phyloP scores from a whole-genome alignment of 441 rosid species.

The Pelargonium australe region DNA sequence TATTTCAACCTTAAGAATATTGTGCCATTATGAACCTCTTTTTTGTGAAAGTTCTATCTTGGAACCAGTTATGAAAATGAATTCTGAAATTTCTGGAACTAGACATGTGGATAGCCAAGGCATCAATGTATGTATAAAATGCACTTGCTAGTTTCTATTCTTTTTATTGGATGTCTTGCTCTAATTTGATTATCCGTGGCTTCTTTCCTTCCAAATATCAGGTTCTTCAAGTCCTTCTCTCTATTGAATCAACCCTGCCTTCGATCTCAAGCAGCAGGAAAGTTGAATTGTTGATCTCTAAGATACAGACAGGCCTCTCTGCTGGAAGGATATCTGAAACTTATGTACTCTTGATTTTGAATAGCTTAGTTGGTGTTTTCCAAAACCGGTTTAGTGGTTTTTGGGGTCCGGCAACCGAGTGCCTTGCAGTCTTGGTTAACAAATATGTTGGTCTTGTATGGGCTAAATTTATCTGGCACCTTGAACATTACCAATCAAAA shows the following conservation, averaged over 20 bases:
- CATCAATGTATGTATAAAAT: slow-evolving; percentile 44
- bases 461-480: slow-evolving; percentile 54
- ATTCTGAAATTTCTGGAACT: slow-evolving; percentile 38
- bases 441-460: slow-evolving; percentile 48
- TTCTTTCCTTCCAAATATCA: slow-evolving; percentile 32
- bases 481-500: slow-evolving; percentile 41
- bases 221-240: slow-evolving; percentile 67
- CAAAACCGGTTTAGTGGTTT: slow-evolving; percentile 58
- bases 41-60: slow-evolving; percentile 23
- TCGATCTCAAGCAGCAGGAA: slow-evolving; percentile 64
- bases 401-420: slow-evolving; percentile 70
- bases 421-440: slow-evolving; percentile 61
- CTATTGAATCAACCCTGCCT: slow-evolving; percentile 58
- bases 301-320: slow-evolving; percentile 54
- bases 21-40: slow-evolving; percentile 60
- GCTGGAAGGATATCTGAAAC: slow-evolving; percentile 61
- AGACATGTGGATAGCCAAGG: slow-evolving; percentile 23
- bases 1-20: slow-evolving; percentile 62
- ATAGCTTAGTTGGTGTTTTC: slow-evolving; percentile 71
- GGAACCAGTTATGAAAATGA: slow-evolving; percentile 46
- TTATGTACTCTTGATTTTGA: slow-evolving; percentile 54
- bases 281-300: slow-evolving; percentile 47
- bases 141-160: slow-evolving; percentile 11
- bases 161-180: background rate
- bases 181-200: slow-evolving; percentile 5